Evolutionary conservation across 2,329 filamentous ascomycete genomes (phyloP).

Genomic region (Fusarium nodosum): DNA sequence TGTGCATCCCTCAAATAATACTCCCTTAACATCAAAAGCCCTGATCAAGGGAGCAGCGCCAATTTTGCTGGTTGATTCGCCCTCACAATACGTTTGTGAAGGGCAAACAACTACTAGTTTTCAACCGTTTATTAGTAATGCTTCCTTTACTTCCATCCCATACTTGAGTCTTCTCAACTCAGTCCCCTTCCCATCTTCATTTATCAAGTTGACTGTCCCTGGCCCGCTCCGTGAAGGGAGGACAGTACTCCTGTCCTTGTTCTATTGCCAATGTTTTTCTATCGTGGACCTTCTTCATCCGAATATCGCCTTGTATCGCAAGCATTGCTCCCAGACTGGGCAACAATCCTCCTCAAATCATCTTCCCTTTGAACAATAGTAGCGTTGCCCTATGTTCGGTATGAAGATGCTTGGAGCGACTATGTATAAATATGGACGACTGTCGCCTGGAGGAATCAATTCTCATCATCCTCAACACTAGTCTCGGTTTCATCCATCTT

Average conservation of each 20-base stretch:
- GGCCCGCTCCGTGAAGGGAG: slow-evolving; percentile 25
- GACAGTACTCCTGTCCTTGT: not conserved
- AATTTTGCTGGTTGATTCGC: slow-evolving; percentile 7
- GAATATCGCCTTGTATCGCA: slow-evolving; percentile 3
- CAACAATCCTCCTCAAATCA: slow-evolving; percentile 19
- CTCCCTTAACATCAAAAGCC: slow-evolving; percentile 20
- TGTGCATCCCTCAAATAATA: slow-evolving; percentile 12
- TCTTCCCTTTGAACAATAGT: slow-evolving; percentile 14
- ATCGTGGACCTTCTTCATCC: not conserved
- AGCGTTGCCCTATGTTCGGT: slow-evolving; percentile 4
- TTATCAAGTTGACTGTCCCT: slow-evolving; percentile 2
- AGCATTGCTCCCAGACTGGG: slow-evolving; percentile 7
- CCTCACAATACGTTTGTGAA: slow-evolving; percentile 3
- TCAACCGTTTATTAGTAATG: not conserved
- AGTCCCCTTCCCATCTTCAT: slow-evolving; percentile 2
- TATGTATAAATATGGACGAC: slow-evolving; percentile 38
- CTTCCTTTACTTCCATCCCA: not conserved
- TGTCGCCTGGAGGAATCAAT: not conserved
- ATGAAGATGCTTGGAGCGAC: not conserved
- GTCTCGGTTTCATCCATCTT: not conserved
- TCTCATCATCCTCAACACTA: slow-evolving; percentile 25
- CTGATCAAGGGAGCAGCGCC: slow-evolving; percentile 31
- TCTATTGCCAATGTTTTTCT: slow-evolving; percentile 31
- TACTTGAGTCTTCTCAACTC: not conserved
- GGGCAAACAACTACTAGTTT: slow-evolving; percentile 22